Evolutionary conservation across 495 filamentous ascomycete species (phyloP).

Genomic region (Neurospora tetraspora): DNA sequence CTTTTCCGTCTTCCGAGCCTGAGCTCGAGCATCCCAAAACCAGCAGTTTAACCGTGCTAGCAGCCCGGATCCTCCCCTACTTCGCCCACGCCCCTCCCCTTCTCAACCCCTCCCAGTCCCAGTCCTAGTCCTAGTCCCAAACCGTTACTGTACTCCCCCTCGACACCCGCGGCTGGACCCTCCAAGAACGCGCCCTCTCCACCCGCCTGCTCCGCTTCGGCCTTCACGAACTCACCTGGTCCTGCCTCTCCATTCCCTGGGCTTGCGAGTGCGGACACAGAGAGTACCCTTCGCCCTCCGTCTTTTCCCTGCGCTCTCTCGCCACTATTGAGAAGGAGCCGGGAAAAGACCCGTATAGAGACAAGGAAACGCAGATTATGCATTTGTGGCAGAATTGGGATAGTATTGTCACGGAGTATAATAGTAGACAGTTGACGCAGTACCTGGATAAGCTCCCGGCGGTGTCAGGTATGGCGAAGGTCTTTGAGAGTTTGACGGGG

Average conservation of each 20-base stretch:
- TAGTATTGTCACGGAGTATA: neutral
- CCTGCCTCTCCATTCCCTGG: neutral
- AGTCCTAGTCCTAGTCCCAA: too few relatives aligned
- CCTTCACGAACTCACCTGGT: neutral
- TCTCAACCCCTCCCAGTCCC: too few relatives aligned
- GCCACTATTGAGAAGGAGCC: too few relatives aligned
- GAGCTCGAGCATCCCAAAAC: too few relatives aligned
- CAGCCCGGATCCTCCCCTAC: neutral
- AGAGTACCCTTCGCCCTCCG: conserved; percentile 19
- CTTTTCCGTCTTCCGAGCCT: too few relatives aligned
- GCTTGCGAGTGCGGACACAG: conserved; percentile 14
- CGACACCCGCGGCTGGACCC: conserved; percentile 2
- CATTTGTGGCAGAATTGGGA: neutral
- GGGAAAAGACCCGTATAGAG: too few relatives aligned
- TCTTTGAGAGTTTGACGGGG: neutral
- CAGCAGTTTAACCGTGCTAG: neutral
- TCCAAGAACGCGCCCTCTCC: conserved; percentile 4
- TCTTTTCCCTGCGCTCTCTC: neutral
- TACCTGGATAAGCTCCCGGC: neutral
- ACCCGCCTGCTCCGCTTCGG: conserved; percentile 1
- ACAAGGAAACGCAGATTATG: neutral
- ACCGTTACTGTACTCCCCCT: too few relatives aligned
- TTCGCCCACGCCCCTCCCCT: neutral
- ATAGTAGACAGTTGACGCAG: too few relatives aligned
- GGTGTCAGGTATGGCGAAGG: neutral